Percentiles rank a stretch among this genome's conserved stretches.
phyloP scores from a whole-genome alignment of 352 stramenopile genomes.

The Hyaloperonospora brassicae region DNA sequence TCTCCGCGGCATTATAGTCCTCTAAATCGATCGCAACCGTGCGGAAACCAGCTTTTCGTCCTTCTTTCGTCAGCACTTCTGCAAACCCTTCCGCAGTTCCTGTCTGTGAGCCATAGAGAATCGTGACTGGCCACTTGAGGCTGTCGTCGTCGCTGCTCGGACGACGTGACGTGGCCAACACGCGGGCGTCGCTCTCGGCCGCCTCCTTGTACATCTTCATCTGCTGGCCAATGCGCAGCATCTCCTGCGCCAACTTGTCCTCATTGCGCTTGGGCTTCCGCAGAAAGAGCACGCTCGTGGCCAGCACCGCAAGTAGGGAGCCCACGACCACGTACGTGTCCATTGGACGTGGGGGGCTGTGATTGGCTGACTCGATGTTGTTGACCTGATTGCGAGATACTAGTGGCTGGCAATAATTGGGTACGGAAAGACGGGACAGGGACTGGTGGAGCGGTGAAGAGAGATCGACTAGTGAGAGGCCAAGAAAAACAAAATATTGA shows the following conservation, averaged over 20 bases:
- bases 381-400: too few relatives aligned
- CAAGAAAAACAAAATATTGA: too few relatives aligned
- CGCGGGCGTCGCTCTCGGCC: conserved; percentile 8
- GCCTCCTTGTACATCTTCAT: conserved; percentile 81
- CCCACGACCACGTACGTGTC: conserved; percentile 66
- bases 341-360: not conserved
- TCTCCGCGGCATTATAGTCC: conserved; percentile 82
- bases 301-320: conserved; percentile 58
- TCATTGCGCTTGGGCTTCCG: conserved; percentile 44
- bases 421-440: too few relatives aligned
- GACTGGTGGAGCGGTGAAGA: too few relatives aligned
- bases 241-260: conserved; percentile 59
- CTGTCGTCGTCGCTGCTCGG: conserved; percentile 33
- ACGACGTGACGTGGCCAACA: not conserved
- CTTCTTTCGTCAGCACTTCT: conserved; percentile 88
- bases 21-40: conserved; percentile 91
- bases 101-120: conserved; percentile 97
- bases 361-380: too few relatives aligned
- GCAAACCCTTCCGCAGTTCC: conserved; percentile 96
- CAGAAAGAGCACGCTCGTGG: conserved; percentile 53
- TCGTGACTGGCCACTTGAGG: conserved; percentile 47
- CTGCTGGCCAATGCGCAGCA: conserved; percentile 64
- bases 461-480: too few relatives aligned
- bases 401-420: too few relatives aligned
- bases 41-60: conserved; percentile 79